Evolutionary conservation across 208 protist species (phyloP), one percentile per base, ranked within the genome.

Genomic region (Leptomonas seymouri): DNA sequence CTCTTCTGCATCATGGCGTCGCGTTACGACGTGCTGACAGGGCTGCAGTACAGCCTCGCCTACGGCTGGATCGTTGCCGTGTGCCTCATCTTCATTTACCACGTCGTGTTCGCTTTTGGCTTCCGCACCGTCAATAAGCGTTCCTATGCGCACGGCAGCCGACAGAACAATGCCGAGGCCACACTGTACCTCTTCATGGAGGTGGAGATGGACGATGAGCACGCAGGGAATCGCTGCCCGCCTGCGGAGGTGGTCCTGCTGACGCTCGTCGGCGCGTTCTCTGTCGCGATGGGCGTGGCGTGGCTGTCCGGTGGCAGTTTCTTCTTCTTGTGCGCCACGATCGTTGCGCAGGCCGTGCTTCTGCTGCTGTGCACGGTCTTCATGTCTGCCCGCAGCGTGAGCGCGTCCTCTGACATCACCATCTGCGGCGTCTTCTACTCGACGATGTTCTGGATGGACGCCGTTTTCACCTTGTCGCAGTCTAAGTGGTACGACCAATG

Each of bases 61-160:
- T 87, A 76, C 55, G 89, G 85, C n/a, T 91, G 86, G 84, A 68
- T 94, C 28, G 64, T 79, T 20, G 78, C 86, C 20, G 84, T 83
- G 46, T 84, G 76, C 64, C 56, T 94, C 46, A 84, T 85, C 30
- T 73, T 81, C 48, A 60, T 90, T 28, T 87, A 81, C 48, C 86
- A 94, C 57, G 53, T 86, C 58, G 31, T 78, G 14, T 92, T 85
- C 48, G 79, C 64, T 50, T 91, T 87, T 73, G 80, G 84, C 49
- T 50, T 89, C 34, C 72, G 71, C 36, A 67, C 50, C 21, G 59
- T 86, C 21, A 78, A 74, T 36, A 71, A 46, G 44, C 51, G 74
- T 11, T 80, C 86, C 25, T 80, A 82, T 68, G 80, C 68, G 18
- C 76, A 82, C 55, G 85, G 71, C 44, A 89, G 80, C 74, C 74